phyloP scores from a whole-genome alignment of 345 rosid genomes.

The Passiflora organensis region DNA sequence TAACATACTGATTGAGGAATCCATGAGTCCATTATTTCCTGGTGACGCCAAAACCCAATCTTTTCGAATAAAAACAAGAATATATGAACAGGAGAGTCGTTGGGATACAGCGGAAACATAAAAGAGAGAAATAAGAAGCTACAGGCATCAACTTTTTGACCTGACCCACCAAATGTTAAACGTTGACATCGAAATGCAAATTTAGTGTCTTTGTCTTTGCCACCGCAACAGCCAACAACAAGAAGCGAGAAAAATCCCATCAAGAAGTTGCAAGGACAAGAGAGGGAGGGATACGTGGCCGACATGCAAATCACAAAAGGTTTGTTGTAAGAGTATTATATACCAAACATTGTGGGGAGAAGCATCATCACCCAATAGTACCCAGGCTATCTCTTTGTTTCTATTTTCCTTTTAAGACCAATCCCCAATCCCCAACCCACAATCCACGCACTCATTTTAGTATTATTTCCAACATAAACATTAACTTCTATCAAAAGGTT shows the following conservation, averaged over 20 bases:
- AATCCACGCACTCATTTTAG: no score
- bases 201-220: slow-evolving; percentile 26
- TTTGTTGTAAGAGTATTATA: slow-evolving; percentile 25
- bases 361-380: slow-evolving; percentile 32
- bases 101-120: not conserved
- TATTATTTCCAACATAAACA: no score
- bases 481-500: no score
- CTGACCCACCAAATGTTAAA: not conserved
- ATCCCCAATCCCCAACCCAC: no score
- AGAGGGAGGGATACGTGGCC: slow-evolving; percentile 36
- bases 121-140: not conserved
- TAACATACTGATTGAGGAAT: no score
- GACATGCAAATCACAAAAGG: slow-evolving; percentile 42
- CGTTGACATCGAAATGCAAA: slow-evolving; percentile 5
- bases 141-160: no score
- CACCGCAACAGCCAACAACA: slow-evolving; percentile 45
- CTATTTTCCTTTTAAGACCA: no score
- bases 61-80: not conserved
- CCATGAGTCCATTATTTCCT: no score
- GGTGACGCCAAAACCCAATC: no score
- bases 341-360: slow-evolving; percentile 40
- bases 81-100: not conserved
- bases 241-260: slow-evolving; percentile 19
- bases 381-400: no score
- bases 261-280: slow-evolving; percentile 15